Conservation (phyloP, 2,329 filamentous ascomycete species). For the Sporothrix humicola region DNA sequence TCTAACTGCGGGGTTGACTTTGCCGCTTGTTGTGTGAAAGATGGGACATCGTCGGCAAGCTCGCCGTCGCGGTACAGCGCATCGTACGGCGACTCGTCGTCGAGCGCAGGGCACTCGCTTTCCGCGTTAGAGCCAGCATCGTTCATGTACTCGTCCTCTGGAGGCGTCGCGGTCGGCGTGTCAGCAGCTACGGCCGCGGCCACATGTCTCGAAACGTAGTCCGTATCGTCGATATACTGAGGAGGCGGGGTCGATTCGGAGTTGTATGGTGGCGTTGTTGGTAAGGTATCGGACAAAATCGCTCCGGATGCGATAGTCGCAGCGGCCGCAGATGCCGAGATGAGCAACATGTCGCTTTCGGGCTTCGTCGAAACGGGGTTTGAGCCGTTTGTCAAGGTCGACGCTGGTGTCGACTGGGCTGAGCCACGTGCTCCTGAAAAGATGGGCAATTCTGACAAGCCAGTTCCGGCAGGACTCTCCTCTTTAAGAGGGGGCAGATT, state of each 20-base stretch:
- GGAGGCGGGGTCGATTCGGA: slow-evolving; percentile 13
- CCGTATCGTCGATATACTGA: slow-evolving; percentile 13
- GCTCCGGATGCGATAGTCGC: slow-evolving; percentile 29
- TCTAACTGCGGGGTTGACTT: neutral
- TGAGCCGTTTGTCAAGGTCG: slow-evolving; percentile 32
- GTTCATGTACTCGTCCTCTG: slow-evolving; percentile 23
- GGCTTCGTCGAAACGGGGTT: slow-evolving; percentile 25
- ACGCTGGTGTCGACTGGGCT: slow-evolving; percentile 32
- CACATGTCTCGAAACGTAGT: slow-evolving; percentile 14
- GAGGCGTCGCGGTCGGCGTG: neutral
- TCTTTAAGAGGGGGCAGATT: slow-evolving; percentile 35
- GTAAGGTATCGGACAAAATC: slow-evolving; percentile 30
- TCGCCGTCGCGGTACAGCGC: slow-evolving; percentile 23
- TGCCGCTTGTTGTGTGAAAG: neutral
- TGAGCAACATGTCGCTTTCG: slow-evolving; percentile 22
- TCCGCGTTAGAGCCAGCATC: slow-evolving; percentile 25
- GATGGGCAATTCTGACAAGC: slow-evolving; percentile 34
- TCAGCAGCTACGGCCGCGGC: neutral
- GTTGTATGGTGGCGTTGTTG: slow-evolving; percentile 27
- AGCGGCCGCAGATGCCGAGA: slow-evolving; percentile 26
- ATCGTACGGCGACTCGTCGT: slow-evolving; percentile 15
- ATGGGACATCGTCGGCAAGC: slow-evolving; percentile 5
- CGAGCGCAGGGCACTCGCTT: slow-evolving; percentile 24
- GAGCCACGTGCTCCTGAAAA: slow-evolving; percentile 33
- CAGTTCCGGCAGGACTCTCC: slow-evolving; percentile 35